Evolutionary conservation across 352 stramenopile genomes (phyloP).

Genomic region (Globisporangium paroecandrum): DNA sequence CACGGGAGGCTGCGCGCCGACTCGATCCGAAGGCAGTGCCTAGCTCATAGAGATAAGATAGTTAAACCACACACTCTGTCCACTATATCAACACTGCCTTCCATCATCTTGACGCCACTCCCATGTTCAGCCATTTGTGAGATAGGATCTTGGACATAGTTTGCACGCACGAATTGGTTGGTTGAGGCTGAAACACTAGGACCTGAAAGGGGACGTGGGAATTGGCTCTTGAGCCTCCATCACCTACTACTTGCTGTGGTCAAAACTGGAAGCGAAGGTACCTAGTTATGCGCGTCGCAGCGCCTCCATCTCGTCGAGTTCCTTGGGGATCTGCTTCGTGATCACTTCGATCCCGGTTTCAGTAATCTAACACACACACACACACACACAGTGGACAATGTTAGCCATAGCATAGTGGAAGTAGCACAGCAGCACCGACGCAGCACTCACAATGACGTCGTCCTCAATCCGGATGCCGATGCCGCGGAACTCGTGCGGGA

Average conservation of each 20-base stretch:
- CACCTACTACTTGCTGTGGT: neutral
- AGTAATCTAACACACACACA: constrained; percentile 43
- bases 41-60: neutral
- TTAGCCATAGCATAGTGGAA: neutral
- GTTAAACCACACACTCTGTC: neutral
- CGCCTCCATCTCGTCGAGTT: constrained; percentile 62
- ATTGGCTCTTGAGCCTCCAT: neutral
- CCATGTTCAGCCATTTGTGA: neutral
- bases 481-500: constrained; percentile 73
- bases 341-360: constrained; percentile 73
- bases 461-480: constrained; percentile 87
- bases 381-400: constrained; percentile 6
- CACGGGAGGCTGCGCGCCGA: constrained; percentile 42
- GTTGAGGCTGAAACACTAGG: too few species aligned
- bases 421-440: neutral
- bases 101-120: neutral
- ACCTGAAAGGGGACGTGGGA: neutral
- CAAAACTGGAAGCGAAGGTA: neutral
- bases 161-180: neutral
- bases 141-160: neutral
- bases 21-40: neutral
- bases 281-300: constrained; percentile 28
- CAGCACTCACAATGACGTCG: constrained; percentile 68
- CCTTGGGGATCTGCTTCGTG: constrained; percentile 64
- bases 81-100: neutral